Conservation (phyloP, 257 asterid species). For the Ehretia macrophylla region DNA sequence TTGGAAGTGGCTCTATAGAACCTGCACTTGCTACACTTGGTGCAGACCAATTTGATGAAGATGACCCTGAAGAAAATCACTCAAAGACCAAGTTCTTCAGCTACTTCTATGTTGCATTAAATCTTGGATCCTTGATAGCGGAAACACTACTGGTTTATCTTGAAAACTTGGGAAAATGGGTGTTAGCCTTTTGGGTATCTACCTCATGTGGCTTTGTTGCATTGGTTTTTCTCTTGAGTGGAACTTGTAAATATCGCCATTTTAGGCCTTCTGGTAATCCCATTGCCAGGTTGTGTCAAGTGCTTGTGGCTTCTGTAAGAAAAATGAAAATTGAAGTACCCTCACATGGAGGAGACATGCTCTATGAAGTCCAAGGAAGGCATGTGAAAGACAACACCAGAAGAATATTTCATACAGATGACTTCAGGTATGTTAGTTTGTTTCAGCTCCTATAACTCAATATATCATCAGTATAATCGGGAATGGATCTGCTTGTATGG, state of each 20-base stretch:
- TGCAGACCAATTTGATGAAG: slow-evolving; percentile 84
- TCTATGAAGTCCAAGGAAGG: slow-evolving; percentile 40
- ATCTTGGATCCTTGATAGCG: slow-evolving; percentile 69
- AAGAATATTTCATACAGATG: slow-evolving; percentile 47
- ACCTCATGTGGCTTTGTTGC: slow-evolving; percentile 64
- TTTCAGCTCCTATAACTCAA: neutral
- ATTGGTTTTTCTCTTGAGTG: slow-evolving; percentile 41
- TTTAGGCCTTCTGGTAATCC: slow-evolving; percentile 64
- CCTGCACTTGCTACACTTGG: slow-evolving; percentile 82
- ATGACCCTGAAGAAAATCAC: slow-evolving; percentile 51
- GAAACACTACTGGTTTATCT: slow-evolving; percentile 67
- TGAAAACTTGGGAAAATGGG: slow-evolving; percentile 67
- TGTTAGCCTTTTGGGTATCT: slow-evolving; percentile 77
- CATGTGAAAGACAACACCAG: slow-evolving; percentile 41
- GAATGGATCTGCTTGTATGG: no score
- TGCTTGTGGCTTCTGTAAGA: slow-evolving; percentile 59
- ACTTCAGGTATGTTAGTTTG: slow-evolving; percentile 49
- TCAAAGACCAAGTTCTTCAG: slow-evolving; percentile 61
- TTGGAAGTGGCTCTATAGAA: slow-evolving; percentile 87
- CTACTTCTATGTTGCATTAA: slow-evolving; percentile 71
- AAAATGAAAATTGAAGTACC: slow-evolving; percentile 42
- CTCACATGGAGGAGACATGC: slow-evolving; percentile 40
- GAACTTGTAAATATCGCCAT: slow-evolving; percentile 54
- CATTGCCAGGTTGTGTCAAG: slow-evolving; percentile 58
- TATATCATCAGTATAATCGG: no score